These are phyloP conservation scores for Malassezia psittaci DNA, from an alignment of 1,284 basidiomycete species.

Conservation along the genomic window DNA sequence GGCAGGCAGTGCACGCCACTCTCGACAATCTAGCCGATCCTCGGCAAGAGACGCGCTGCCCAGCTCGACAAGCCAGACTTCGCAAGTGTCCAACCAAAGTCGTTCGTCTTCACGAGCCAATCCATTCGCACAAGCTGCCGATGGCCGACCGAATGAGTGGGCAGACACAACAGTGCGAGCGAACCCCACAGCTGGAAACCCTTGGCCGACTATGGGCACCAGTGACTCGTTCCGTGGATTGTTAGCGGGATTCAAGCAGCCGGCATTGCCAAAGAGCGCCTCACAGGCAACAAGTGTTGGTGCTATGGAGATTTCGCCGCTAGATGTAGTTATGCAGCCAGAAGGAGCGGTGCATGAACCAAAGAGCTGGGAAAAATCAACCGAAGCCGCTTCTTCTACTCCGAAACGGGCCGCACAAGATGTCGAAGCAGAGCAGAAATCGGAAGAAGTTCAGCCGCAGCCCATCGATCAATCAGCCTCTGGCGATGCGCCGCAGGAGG, in stretches of 20 bases:
- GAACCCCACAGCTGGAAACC: neutral
- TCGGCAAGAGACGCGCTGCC: neutral
- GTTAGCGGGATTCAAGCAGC: neutral
- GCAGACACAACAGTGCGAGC: neutral
- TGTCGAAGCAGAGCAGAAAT: neutral
- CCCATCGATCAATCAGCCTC: too few relatives aligned
- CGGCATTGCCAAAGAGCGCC: neutral
- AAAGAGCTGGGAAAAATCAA: neutral
- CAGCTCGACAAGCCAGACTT: neutral
- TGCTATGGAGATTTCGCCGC: neutral
- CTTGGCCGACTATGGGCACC: neutral
- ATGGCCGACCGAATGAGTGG: neutral
- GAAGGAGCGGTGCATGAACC: conserved; percentile 1
- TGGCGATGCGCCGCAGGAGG: too few relatives aligned
- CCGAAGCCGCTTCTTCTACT: neutral
- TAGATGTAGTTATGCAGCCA: neutral
- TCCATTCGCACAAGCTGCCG: neutral
- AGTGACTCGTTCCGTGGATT: neutral
- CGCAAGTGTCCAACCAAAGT: neutral
- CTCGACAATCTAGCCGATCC: neutral
- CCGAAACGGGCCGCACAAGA: neutral
- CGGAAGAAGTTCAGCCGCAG: neutral
- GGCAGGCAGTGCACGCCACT: neutral
- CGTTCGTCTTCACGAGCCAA: neutral
- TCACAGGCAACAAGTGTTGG: neutral